These are phyloP conservation scores for Alternaria brassicae DNA, from an alignment of 2,329 filamentous ascomycete genomes.

Conservation along the genomic window DNA sequence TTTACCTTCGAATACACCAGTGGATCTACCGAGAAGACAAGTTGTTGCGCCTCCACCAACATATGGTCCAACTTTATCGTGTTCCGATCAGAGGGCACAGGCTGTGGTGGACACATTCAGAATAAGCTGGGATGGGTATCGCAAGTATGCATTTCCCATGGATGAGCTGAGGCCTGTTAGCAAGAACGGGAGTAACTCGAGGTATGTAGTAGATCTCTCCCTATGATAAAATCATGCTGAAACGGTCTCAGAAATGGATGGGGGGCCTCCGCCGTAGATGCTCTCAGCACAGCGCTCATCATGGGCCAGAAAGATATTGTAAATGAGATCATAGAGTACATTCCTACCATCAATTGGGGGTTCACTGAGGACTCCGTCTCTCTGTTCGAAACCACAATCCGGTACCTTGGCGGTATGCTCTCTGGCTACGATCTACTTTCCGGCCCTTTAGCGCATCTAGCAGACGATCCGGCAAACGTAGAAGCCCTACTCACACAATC, in stretches of 20 bases:
- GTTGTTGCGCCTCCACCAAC: constrained; percentile 13
- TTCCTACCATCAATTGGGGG: constrained; percentile 75
- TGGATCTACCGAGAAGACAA: constrained; percentile 21
- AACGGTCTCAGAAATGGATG: constrained; percentile 71
- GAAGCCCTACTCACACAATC: constrained; percentile 71
- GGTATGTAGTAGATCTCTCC: constrained; percentile 58
- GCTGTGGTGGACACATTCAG: constrained; percentile 46
- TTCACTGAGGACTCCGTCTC: constrained; percentile 67
- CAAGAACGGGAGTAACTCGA: constrained; percentile 71
- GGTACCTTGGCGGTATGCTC: constrained; percentile 81
- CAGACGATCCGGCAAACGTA: constrained; percentile 58
- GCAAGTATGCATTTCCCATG: constrained; percentile 75
- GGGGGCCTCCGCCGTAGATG: constrained; percentile 84
- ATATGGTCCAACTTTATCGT: constrained; percentile 8
- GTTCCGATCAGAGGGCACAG: constrained; percentile 33
- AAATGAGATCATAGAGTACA: constrained; percentile 72
- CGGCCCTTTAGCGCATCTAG: constrained; percentile 66
- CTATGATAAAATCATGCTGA: background rate
- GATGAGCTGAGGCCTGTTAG: constrained; percentile 76
- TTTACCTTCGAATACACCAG: constrained; percentile 21
- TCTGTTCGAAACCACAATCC: constrained; percentile 89
- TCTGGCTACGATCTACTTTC: constrained; percentile 77
- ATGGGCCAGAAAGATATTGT: constrained; percentile 75
- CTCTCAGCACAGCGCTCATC: constrained; percentile 78
- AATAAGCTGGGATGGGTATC: constrained; percentile 60